Conservation (phyloP, 768 basidiomycete species). For the Macrolepiota fuliginosa region DNA sequence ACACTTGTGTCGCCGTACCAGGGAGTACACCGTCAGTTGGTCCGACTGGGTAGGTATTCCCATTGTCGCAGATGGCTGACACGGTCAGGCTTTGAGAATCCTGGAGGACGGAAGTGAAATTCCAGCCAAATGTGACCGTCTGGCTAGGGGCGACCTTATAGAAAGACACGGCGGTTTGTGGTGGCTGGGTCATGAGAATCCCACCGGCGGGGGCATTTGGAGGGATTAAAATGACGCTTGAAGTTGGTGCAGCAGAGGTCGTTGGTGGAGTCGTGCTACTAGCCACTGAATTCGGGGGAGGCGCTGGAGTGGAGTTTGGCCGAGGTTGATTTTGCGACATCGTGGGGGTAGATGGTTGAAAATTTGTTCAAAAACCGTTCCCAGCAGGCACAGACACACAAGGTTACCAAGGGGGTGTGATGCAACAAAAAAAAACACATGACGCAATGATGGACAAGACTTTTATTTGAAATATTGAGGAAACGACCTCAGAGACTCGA, state of each 20-base stretch:
- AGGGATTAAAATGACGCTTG: conserved; percentile 6
- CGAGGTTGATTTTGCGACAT: conserved; percentile 7
- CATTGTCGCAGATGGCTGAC: conserved; percentile 73
- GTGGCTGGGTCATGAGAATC: conserved; percentile 73
- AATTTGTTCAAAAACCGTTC: background rate
- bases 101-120: conserved; percentile 64
- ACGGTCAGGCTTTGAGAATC: conserved; percentile 71
- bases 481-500: background rate
- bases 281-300: background rate
- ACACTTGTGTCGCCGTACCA: conserved; percentile 61
- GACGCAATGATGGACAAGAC: background rate
- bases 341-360: background rate
- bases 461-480: background rate
- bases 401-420: background rate
- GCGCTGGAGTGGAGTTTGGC: background rate
- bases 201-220: conserved; percentile 32
- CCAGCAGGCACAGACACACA: background rate
- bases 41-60: conserved; percentile 81
- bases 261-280: background rate
- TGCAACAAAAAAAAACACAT: background rate
- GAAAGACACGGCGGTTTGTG: conserved; percentile 71
- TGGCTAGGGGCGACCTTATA: conserved; percentile 75
- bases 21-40: conserved; percentile 62
- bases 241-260: background rate
- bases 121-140: conserved; percentile 84